Percentiles rank a stretch among this genome's conserved stretches.
phyloP scores from a whole-genome alignment of 2,329 filamentous ascomycete genomes.

The Fusarium sp. region DNA sequence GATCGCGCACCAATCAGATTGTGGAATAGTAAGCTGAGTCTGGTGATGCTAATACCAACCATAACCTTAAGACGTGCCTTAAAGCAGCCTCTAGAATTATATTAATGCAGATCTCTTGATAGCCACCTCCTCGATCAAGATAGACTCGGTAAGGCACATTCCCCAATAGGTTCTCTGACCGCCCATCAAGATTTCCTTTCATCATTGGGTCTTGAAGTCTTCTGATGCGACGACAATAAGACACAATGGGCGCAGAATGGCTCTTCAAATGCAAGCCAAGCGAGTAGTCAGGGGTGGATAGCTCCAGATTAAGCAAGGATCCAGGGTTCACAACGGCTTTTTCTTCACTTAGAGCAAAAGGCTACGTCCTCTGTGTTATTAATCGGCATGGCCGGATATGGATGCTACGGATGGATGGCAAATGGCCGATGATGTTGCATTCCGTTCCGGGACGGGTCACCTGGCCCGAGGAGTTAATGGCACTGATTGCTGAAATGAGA shows the following conservation, averaged over 20 bases:
- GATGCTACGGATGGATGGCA: neutral
- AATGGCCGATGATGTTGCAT: conserved; percentile 16
- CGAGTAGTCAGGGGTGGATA: conserved; percentile 20
- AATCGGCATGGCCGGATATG: conserved; percentile 23
- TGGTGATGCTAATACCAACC: neutral
- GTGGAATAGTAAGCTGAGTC: neutral
- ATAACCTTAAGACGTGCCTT: neutral
- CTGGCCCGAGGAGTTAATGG: conserved; percentile 6
- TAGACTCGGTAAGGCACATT: neutral
- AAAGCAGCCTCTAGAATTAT: neutral
- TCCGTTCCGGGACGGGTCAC: conserved; percentile 13
- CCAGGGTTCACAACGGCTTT: conserved; percentile 17
- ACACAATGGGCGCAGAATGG: neutral
- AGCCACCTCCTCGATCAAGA: neutral
- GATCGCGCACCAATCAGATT: conserved; percentile 8
- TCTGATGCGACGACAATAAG: neutral
- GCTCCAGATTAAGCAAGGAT: conserved; percentile 25
- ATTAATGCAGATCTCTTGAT: conserved; percentile 1
- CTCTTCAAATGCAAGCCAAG: conserved; percentile 19
- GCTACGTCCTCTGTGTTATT: conserved; percentile 1
- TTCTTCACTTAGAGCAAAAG: neutral
- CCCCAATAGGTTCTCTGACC: neutral
- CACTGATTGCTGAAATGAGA: conserved; percentile 17
- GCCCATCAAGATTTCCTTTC: neutral
- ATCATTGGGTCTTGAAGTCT: neutral